Conservation (phyloP, 768 basidiomycete genomes). For the Auricularia auricula-judae region DNA sequence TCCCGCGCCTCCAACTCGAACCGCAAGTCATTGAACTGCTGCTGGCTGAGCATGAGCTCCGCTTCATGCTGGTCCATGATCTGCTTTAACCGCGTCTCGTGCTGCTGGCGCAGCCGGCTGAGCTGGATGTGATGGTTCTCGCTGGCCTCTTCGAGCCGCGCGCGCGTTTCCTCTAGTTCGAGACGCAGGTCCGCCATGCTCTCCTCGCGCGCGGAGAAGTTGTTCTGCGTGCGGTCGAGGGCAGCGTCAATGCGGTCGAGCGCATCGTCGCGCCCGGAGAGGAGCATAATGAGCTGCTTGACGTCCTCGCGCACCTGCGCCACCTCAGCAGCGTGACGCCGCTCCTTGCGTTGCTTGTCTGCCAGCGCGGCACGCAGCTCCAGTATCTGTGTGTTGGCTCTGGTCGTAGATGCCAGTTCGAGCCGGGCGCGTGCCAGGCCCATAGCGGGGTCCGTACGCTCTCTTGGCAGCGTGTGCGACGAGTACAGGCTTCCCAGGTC, state of each 20-base stretch:
- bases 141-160: background rate
- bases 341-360: background rate
- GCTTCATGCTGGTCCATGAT: background rate
- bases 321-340: background rate
- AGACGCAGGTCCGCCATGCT: background rate
- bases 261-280: background rate
- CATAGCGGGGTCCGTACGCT: background rate
- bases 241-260: background rate
- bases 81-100: background rate
- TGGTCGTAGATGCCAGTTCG: background rate
- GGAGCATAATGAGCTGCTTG: background rate
- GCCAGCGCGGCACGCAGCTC: background rate
- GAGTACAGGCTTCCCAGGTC: too few species aligned
- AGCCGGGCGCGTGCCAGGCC: background rate
- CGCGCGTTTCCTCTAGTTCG: background rate
- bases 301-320: background rate
- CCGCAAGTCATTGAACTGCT: background rate
- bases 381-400: background rate
- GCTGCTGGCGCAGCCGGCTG: background rate
- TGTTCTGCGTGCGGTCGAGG: background rate
- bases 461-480: background rate
- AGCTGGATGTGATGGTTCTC: background rate
- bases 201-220: background rate
- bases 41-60: background rate
- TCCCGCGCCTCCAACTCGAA: background rate